Base-by-base conservation (phyloP, 192 early-diverging fungal genomes). In the Linnemannia elongata region DNA sequence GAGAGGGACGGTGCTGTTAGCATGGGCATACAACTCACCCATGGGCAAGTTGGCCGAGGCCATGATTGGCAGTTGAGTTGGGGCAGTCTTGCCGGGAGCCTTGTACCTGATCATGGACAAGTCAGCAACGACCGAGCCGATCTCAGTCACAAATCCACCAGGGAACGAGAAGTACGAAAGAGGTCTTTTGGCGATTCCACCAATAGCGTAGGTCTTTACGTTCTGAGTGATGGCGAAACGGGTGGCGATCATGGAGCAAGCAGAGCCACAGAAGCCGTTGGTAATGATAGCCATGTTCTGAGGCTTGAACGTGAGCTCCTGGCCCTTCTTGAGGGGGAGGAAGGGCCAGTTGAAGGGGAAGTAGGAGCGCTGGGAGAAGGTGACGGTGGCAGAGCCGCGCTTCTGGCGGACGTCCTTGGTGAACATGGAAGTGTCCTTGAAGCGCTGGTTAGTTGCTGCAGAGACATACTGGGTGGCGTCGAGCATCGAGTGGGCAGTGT, bases 121-220 rank as follows among this genome's bases (percentile, higher is more conserved):
- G 22, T 86, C 78, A 6, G 1, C 1, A 8, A 86, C 38, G 10
- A 86, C 60, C 17, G 20, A 71, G 4, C 12, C 42, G 24, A 77
- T 60, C n/a, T 80, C 54, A 35, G 68, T 33, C 35, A 86, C 75
- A 27, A 86, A 86, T 9, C 88, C 88, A 47, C 88, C 82, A 24
- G 80, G 71, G 80, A 89, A 89, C 6, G 88, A 75, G 52, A 81
- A 82, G 38, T 85, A 82, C 12, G 88, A 89, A 38, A 85, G 80
- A 7, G 54, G 79, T 9, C 57, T 70, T 20, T 89, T 78, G n/a
- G 54, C 36, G 35, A 89, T 79, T 35, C 88, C 88, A 12, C 88
- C 88, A 45, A 89, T 75, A 47, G 88, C 70, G 8, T 85, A 83
- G 41, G 88, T 78, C 60, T 71, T 78, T 57, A 85, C 88, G 2